Percentiles rank a stretch among this genome's conserved stretches.
These are phyloP conservation scores for Aspergillus transmontanensis DNA, from an alignment of 2,329 filamentous ascomycete genomes.

Conservation along the genomic window DNA sequence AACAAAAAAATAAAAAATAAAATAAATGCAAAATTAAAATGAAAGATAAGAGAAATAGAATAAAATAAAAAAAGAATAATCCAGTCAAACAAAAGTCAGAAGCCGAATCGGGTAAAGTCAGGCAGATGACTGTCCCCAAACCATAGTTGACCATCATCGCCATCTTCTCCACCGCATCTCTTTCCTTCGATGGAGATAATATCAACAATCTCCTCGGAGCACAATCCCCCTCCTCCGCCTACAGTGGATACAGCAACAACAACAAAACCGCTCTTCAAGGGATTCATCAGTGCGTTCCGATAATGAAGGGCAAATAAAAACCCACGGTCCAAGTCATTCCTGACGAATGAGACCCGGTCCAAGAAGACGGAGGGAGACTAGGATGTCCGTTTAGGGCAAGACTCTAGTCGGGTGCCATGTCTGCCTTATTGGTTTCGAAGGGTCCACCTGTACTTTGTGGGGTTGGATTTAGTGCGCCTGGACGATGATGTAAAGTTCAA, in stretches of 20 bases:
- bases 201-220: background rate
- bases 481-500: conserved; percentile 5
- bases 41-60: too few species aligned
- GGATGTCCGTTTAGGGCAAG: background rate
- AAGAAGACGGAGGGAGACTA: background rate
- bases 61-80: background rate
- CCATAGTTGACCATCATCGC: background rate
- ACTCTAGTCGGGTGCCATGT: background rate
- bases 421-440: background rate
- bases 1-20: background rate
- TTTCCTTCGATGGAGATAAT: background rate
- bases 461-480: background rate
- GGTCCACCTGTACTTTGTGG: background rate
- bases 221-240: background rate
- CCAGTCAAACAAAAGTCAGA: background rate
- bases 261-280: background rate
- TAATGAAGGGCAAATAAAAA: background rate
- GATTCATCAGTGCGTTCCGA: background rate
- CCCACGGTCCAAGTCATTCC: background rate
- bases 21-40: too few species aligned
- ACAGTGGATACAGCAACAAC: background rate
- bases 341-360: background rate
- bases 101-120: background rate
- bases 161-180: background rate
- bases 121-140: background rate